Conservation (phyloP, 768 basidiomycete genomes). For the Naganishia vishniacii region DNA sequence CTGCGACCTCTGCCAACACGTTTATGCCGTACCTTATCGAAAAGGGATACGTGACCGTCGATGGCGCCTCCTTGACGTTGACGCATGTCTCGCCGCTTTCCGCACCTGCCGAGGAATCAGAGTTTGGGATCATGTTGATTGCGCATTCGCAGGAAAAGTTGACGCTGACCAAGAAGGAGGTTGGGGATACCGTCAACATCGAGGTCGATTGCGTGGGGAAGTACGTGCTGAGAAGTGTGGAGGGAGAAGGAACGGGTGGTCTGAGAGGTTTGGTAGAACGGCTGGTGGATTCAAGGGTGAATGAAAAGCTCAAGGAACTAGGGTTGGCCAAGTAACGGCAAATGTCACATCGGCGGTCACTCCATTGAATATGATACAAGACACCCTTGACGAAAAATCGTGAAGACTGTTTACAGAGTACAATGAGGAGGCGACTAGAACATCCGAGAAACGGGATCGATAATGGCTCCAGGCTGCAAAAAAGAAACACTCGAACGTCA, state of each 20-base stretch:
- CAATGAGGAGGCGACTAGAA: conserved; percentile 30
- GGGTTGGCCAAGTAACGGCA: conserved; percentile 4
- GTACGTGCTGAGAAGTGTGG: conserved; percentile 40
- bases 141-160: conserved; percentile 86
- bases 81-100: conserved; percentile 62
- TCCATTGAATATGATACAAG: background rate
- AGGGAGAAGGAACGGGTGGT: conserved; percentile 29
- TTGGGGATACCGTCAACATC: conserved; percentile 82
- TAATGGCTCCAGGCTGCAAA: conserved; percentile 44
- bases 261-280: conserved; percentile 35
- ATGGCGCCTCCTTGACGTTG: conserved; percentile 87
- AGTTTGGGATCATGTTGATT: conserved; percentile 90
- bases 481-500: conserved; percentile 4
- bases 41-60: conserved; percentile 91
- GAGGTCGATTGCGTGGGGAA: conserved; percentile 57
- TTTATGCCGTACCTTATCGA: conserved; percentile 77
- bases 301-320: conserved; percentile 28
- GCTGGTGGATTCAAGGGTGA: conserved; percentile 40
- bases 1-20: conserved; percentile 55
- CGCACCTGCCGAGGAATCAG: conserved; percentile 47
- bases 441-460: conserved; percentile 45
- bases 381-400: background rate
- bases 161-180: conserved; percentile 65
- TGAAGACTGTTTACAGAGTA: background rate
- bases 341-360: background rate